phyloP scores from a whole-genome alignment of 1,284 basidiomycete genomes.

The Marasmius oreades region DNA sequence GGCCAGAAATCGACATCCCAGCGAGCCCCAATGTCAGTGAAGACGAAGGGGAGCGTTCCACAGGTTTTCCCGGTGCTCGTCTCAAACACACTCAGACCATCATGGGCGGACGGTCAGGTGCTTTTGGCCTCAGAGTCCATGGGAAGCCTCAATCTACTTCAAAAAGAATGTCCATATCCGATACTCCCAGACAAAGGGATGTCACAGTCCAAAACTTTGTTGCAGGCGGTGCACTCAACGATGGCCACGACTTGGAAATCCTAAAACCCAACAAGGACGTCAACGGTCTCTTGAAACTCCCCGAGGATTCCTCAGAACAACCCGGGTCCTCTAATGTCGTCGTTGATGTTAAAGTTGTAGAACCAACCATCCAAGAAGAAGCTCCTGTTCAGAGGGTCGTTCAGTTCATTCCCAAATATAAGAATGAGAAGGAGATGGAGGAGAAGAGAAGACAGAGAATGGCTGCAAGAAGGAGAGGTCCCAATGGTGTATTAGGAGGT shows the following conservation, averaged over 20 bases:
- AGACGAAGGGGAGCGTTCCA: constrained; percentile 52
- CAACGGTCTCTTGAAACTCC: not conserved
- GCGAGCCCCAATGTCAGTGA: constrained; percentile 68
- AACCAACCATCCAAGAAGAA: constrained; percentile 35
- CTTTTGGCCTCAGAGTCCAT: constrained; percentile 65
- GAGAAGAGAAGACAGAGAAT: constrained; percentile 61
- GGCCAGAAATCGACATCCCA: constrained; percentile 78
- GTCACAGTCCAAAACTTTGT: constrained; percentile 28
- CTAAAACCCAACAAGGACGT: not conserved
- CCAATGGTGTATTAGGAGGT: constrained; percentile 37
- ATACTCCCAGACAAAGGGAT: constrained; percentile 31
- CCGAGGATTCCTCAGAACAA: not conserved
- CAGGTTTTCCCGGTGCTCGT: constrained; percentile 54
- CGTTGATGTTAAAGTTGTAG: constrained; percentile 30
- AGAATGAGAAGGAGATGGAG: constrained; percentile 77
- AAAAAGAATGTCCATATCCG: constrained; percentile 37
- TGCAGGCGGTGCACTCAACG: constrained; percentile 26
- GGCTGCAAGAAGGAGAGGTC: constrained; percentile 33
- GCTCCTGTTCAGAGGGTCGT: constrained; percentile 43
- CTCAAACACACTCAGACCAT: constrained; percentile 87
- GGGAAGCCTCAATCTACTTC: constrained; percentile 51
- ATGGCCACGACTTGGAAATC: not conserved
- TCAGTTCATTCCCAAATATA: constrained; percentile 71
- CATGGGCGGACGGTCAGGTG: constrained; percentile 64
- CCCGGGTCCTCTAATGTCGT: constrained; percentile 23